These are phyloP conservation scores for Penicillium polonicum DNA, from an alignment of 2,329 filamentous ascomycete species.

Conservation along the genomic window DNA sequence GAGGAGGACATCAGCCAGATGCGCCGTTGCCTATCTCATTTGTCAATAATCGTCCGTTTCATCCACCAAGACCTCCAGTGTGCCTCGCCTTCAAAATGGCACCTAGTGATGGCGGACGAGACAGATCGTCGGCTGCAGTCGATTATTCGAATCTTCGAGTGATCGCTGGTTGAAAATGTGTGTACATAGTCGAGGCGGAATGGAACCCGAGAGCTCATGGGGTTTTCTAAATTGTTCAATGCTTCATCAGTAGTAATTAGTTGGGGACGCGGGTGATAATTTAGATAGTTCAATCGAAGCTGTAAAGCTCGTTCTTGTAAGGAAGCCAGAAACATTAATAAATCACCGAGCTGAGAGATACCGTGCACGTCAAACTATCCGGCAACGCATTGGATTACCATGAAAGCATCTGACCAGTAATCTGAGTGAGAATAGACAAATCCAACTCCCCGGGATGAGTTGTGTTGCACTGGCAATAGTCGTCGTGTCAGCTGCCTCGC, in stretches of 20 bases:
- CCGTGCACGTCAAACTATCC: neutral
- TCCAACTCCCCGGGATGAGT: no score
- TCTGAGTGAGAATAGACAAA: neutral
- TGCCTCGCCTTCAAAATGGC: slow-evolving; percentile 19
- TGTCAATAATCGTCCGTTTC: slow-evolving; percentile 27
- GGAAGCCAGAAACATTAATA: neutral
- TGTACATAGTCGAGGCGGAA: neutral
- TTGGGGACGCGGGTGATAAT: neutral
- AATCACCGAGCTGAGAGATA: neutral
- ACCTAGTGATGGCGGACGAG: slow-evolving; percentile 33
- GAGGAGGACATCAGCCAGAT: slow-evolving; percentile 18
- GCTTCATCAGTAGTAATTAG: neutral
- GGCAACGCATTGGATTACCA: neutral
- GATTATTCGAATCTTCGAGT: slow-evolving; percentile 33
- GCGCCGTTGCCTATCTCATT: slow-evolving; percentile 28
- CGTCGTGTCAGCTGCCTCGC: neutral
- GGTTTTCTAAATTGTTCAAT: neutral
- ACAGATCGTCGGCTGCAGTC: slow-evolving; percentile 32
- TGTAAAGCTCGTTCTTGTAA: neutral
- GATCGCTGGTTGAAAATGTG: slow-evolving; percentile 11
- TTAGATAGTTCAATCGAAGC: neutral
- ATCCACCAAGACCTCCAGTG: slow-evolving; percentile 20
- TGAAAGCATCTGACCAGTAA: neutral
- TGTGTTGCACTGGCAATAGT: neutral
- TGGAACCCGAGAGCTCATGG: neutral